Evolutionary conservation across 2,329 filamentous ascomycete genomes (phyloP).

Genomic region (Fusarium staphyleae): DNA sequence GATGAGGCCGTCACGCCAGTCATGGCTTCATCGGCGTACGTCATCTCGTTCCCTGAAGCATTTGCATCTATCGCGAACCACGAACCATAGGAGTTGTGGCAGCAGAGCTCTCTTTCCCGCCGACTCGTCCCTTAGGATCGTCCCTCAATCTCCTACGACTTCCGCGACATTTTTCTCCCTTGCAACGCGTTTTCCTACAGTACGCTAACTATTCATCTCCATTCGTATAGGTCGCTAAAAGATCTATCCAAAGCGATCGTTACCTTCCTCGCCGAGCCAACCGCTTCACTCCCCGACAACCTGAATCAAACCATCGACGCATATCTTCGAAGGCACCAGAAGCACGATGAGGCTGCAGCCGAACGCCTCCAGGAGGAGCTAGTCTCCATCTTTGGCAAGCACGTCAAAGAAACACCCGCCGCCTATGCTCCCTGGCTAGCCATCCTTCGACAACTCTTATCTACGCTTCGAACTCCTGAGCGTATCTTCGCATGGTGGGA

Average conservation of each 20-base stretch:
- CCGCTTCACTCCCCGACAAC: conserved; percentile 70
- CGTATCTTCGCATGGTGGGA: conserved; percentile 78
- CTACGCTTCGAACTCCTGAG: conserved; percentile 67
- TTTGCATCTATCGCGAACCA: conserved; percentile 23
- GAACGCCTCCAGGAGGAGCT: conserved; percentile 79
- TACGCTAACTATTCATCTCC: conserved; percentile 33
- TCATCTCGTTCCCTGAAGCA: conserved; percentile 37
- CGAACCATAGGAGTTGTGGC: conserved; percentile 1
- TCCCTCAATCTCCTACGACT: conserved; percentile 23
- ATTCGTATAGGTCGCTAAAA: conserved; percentile 59
- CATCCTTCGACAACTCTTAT: conserved; percentile 69
- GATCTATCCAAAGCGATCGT: conserved; percentile 66
- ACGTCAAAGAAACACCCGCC: conserved; percentile 63
- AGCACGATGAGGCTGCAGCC: conserved; percentile 71
- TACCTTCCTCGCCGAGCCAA: conserved; percentile 56
- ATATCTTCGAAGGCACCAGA: conserved; percentile 72
- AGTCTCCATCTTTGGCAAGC: conserved; percentile 68
- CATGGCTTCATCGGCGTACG: conserved; percentile 44
- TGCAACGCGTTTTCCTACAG: conserved; percentile 3
- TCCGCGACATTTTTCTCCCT: conserved; percentile 19
- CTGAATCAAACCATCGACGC: conserved; percentile 66
- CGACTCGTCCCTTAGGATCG: conserved; percentile 22
- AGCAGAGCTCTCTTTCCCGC: conserved; percentile 16
- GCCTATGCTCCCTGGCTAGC: conserved; percentile 73
- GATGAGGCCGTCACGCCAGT: conserved; percentile 39